Base-by-base conservation (phyloP, 148 eudicot species). In the Chenopodium album region DNA sequence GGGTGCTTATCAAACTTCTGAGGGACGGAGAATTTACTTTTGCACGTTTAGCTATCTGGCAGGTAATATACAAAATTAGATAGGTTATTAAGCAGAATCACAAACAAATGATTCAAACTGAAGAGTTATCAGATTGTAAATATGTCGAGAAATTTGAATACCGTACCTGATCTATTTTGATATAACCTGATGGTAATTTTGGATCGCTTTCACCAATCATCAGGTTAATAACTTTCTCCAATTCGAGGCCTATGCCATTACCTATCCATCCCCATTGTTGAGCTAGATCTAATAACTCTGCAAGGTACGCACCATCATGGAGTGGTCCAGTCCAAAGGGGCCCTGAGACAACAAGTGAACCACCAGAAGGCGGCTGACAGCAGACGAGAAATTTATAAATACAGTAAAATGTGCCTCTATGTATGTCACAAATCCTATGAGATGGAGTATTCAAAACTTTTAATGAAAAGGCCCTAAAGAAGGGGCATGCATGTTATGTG, bases 261-360 rank as follows among this genome's bases (percentile, higher is more conserved):
- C 90, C 85, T 62, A 80, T 85, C 99, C 99, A 96, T 73, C 91
- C 98, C 99, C 99, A 94, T 80, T 90, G 85, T 69, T 88, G 82
- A 50, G 98, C 92, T 82, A 96, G 84, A 81, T 84, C 80, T 75
- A 89, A 79, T 94, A 96, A 91, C 46, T 93, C 92, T 54, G 82
- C 76, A 34, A 95, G 85, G 82, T 88, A 91, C 23, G 86, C 71
- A 29, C 92, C 86, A 80, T 83, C 83, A 82, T 94, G 99, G 78
- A 96, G 95, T 73, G 95, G 95, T 74, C 99, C 99, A 22, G 95
- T 96, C 98, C 98, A 96, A 37, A 96, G 91, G 19, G 99, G 99
- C 50, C 99, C 98, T 28, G 97, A 89, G 80, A 96, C 92, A 70
- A 88, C 82, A 65, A 82, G 88, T 64, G 97, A 89, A 71, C 86